A percentile compares a stretch with the other conserved stretches of the same genome.
Conservation (phyloP, 352 stramenopile species). For the Halophytophthora polymorphica region DNA sequence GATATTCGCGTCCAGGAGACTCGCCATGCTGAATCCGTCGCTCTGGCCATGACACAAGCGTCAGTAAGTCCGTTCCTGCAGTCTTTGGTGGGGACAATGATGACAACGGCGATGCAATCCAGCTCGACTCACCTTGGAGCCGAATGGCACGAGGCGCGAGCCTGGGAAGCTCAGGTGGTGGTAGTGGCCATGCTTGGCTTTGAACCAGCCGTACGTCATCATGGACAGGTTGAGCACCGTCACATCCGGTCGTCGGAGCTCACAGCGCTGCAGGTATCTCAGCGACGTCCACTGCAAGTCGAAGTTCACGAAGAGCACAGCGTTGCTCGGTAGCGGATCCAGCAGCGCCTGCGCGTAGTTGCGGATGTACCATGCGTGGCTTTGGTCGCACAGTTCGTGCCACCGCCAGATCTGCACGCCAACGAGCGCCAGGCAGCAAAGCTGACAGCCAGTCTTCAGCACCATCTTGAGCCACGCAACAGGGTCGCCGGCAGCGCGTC, state of each 20-base stretch:
- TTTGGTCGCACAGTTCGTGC: constrained; percentile 50
- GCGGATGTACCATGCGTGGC: constrained; percentile 63
- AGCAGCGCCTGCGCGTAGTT: constrained; percentile 87
- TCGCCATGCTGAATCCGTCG: constrained; percentile 45
- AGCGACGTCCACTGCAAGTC: constrained; percentile 91
- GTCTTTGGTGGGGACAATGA: too few relatives aligned
- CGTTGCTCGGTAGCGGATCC: constrained; percentile 70
- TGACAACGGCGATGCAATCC: too few relatives aligned
- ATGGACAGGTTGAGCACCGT: constrained; percentile 89
- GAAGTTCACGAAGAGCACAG: constrained; percentile 91
- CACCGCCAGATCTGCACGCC: constrained; percentile 34
- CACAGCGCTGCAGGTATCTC: constrained; percentile 90
- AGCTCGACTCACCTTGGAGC: constrained; percentile 21
- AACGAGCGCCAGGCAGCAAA: constrained; percentile 21
- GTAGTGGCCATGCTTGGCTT: constrained; percentile 70
- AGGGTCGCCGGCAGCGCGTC: background rate
- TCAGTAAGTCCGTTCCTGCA: background rate
- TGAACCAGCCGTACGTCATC: constrained; percentile 88
- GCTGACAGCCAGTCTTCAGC: background rate
- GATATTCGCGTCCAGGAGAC: constrained; percentile 45
- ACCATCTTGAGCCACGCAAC: background rate
- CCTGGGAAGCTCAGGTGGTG: constrained; percentile 61
- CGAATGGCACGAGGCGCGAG: constrained; percentile 36
- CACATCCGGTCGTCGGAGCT: constrained; percentile 67
- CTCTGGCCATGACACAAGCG: constrained; percentile 14